phyloP scores from a whole-genome alignment of 1,284 basidiomycete species.

The Gymnopus androsaceus region DNA sequence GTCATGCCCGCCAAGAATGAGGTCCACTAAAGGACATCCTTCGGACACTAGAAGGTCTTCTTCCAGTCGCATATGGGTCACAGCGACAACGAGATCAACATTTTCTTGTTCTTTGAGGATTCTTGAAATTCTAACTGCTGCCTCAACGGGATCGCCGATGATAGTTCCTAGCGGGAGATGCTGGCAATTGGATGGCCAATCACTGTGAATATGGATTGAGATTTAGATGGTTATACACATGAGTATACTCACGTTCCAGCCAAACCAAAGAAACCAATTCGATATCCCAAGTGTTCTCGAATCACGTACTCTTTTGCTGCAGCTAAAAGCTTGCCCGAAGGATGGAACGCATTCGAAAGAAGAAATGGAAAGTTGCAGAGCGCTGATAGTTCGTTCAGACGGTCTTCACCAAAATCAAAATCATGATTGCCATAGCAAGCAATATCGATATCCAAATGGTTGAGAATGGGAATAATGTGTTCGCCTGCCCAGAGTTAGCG shows the following conservation, averaged over 20 bases:
- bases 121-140: background rate
- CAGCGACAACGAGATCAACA: conserved; percentile 16
- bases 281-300: background rate
- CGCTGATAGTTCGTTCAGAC: conserved; percentile 10
- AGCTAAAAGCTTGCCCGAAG: conserved; percentile 4
- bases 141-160: conserved; percentile 1
- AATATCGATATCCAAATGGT: conserved; percentile 17
- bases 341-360: conserved; percentile 16
- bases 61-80: conserved; percentile 20
- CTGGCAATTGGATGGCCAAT: conserved; percentile 21
- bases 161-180: conserved; percentile 13
- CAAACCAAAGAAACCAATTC: conserved; percentile 15
- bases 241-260: conserved; percentile 12
- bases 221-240: background rate
- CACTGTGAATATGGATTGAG: conserved; percentile 1
- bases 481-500: background rate
- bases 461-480: conserved; percentile 18
- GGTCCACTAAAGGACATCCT: background rate
- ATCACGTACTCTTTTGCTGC: conserved; percentile 10
- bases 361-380: conserved; percentile 18
- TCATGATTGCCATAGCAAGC: conserved; percentile 22
- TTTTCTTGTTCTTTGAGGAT: conserved; percentile 2
- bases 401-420: conserved; percentile 20
- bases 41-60: conserved; percentile 12
- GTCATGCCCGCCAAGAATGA: conserved; percentile 15